These are phyloP conservation scores for Microsporum canis DNA, from an alignment of 2,329 filamentous ascomycete genomes.

Conservation along the genomic window DNA sequence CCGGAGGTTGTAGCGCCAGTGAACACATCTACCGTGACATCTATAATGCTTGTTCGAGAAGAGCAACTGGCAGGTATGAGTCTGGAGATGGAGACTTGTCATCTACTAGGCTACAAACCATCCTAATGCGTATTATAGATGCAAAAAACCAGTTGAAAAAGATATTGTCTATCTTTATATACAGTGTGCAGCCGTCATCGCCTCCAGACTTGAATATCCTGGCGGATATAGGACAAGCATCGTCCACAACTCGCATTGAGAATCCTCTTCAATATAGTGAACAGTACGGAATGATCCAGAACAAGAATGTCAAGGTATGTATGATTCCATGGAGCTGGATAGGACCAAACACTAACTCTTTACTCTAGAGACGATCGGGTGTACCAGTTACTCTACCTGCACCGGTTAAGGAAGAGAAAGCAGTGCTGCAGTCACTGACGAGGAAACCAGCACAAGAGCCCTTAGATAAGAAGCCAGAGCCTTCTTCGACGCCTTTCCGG, in stretches of 20 bases:
- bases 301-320: slow-evolving; percentile 51
- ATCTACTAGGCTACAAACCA: slow-evolving; percentile 1
- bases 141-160: slow-evolving; percentile 56
- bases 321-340: neutral
- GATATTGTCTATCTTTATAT: slow-evolving; percentile 73
- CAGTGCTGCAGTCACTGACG: neutral
- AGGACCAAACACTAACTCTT: neutral
- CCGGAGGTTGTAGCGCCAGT: slow-evolving; percentile 38
- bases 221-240: slow-evolving; percentile 55
- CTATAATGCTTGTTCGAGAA: slow-evolving; percentile 58
- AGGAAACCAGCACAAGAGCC: slow-evolving; percentile 1
- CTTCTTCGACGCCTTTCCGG: slow-evolving; percentile 10
- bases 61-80: slow-evolving; percentile 55
- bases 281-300: slow-evolving; percentile 63
- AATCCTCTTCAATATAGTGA: slow-evolving; percentile 50
- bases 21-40: slow-evolving; percentile 43
- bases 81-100: neutral
- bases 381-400: neutral
- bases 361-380: slow-evolving; percentile 9
- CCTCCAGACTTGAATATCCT: slow-evolving; percentile 62
- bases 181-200: slow-evolving; percentile 64
- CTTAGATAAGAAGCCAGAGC: slow-evolving; percentile 3
- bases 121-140: slow-evolving; percentile 37
- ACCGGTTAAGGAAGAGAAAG: neutral
- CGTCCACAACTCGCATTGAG: slow-evolving; percentile 47